Percentiles rank a stretch among this genome's conserved stretches.
These are phyloP conservation scores for Schizophyllum amplum DNA, from an alignment of 1,284 basidiomycete genomes.

Conservation along the genomic window DNA sequence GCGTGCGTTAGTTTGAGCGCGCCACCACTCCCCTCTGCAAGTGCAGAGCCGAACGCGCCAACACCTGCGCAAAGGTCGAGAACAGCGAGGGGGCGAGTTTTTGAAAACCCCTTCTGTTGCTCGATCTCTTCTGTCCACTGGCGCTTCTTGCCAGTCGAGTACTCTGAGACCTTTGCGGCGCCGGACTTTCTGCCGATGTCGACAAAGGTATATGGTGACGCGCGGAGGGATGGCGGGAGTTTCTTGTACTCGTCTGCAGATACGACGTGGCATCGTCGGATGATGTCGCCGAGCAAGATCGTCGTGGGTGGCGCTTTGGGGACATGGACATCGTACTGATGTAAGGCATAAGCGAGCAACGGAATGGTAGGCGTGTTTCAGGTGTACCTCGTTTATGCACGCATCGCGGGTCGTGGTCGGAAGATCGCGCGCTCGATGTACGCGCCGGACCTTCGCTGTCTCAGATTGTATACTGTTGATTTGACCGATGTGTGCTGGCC, in stretches of 20 bases:
- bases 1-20: constrained; percentile 21
- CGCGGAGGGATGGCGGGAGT: neutral
- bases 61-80: neutral
- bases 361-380: too few relatives aligned
- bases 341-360: neutral
- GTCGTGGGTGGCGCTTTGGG: neutral
- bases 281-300: neutral
- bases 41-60: neutral
- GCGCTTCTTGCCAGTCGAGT: neutral
- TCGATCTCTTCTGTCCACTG: neutral
- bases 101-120: neutral
- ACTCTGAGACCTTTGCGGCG: neutral
- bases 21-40: neutral
- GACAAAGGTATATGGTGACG: neutral
- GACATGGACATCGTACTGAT: neutral
- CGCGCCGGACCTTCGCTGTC: neutral
- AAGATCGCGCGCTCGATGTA: neutral
- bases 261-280: neutral
- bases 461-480: neutral
- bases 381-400: neutral
- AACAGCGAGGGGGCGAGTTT: neutral
- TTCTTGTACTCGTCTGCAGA: neutral
- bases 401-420: neutral
- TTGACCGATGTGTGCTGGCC: neutral
- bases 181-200: neutral